phyloP scores from a whole-genome alignment of 805 yeast species.

The Candida andamanensis region DNA sequence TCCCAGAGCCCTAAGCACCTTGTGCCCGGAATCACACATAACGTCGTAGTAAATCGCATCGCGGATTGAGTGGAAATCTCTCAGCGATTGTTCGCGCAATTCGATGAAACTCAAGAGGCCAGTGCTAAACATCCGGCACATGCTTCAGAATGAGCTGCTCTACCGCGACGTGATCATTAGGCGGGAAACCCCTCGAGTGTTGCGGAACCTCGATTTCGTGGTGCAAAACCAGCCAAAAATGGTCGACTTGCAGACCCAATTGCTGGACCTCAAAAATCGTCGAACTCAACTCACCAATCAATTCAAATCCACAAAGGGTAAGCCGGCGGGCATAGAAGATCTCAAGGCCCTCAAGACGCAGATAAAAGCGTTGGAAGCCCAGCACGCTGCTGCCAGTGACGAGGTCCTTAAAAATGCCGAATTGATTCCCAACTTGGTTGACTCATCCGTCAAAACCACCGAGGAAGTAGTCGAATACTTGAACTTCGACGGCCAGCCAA shows the following conservation, averaged over 20 bases:
- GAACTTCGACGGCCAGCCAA: constrained; percentile 33
- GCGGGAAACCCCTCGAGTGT: constrained; percentile 17
- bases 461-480: constrained; percentile 46
- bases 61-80: too few relatives aligned
- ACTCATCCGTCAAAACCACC: constrained; percentile 40
- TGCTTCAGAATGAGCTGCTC: constrained; percentile 14
- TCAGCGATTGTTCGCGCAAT: too few relatives aligned
- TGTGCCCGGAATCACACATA: too few relatives aligned
- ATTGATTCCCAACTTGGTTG: constrained; percentile 59
- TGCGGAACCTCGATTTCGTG: constrained; percentile 20
- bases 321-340: constrained; percentile 1
- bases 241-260: constrained; percentile 15
- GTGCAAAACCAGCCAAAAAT: constrained; percentile 21
- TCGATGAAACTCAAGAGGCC: too few relatives aligned
- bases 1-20: too few relatives aligned
- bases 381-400: constrained; percentile 25
- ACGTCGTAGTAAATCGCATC: too few relatives aligned
- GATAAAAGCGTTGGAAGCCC: constrained; percentile 22
- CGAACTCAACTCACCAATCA: constrained; percentile 22
- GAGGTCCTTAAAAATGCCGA: constrained; percentile 38
- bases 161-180: constrained; percentile 25
- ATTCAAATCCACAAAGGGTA: constrained; percentile 15
- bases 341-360: constrained; percentile 21
- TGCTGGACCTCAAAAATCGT: constrained; percentile 23
- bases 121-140: constrained; percentile 20